These are phyloP conservation scores for Rhodotorula diobovata DNA, from an alignment of 768 basidiomycete genomes.

Conservation along the genomic window DNA sequence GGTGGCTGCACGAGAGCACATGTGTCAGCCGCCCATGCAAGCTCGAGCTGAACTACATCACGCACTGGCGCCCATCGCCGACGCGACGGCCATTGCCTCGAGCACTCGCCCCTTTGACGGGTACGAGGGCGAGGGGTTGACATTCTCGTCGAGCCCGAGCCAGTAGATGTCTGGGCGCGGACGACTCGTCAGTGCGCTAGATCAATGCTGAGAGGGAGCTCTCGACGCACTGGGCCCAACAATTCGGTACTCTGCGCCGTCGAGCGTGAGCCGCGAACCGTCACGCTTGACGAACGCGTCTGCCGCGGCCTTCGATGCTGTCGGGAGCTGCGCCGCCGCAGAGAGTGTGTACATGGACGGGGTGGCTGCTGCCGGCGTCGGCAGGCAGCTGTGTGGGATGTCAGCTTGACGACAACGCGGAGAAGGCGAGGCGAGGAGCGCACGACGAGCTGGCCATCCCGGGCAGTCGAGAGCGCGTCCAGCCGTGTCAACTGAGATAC, in stretches of 20 bases:
- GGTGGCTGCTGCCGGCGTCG: background rate
- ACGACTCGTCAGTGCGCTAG: too few relatives aligned
- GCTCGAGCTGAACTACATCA: background rate
- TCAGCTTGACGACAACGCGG: background rate
- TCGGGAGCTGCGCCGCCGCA: slow-evolving; percentile 6
- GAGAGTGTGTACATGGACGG: slow-evolving; percentile 9
- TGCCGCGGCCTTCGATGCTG: background rate
- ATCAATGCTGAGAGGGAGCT: background rate
- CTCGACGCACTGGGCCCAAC: slow-evolving; percentile 30
- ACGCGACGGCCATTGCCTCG: slow-evolving; percentile 41
- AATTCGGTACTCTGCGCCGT: slow-evolving; percentile 29
- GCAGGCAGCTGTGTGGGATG: slow-evolving; percentile 3
- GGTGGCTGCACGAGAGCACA: slow-evolving; percentile 15
- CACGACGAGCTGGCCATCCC: background rate
- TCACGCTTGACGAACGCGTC: slow-evolving; percentile 32
- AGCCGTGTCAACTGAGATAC: background rate
- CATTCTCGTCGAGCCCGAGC: slow-evolving; percentile 42
- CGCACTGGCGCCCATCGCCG: slow-evolving; percentile 43
- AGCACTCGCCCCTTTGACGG: slow-evolving; percentile 33
- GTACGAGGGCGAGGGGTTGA: slow-evolving; percentile 32
- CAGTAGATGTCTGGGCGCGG: rapidly evolving
- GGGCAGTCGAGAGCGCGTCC: background rate
- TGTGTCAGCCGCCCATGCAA: rapidly evolving
- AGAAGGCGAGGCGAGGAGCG: background rate
- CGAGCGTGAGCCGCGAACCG: slow-evolving; percentile 30